Evolutionary conservation across 306 rosid genomes (phyloP).

Genomic region (Malus sieversii): DNA sequence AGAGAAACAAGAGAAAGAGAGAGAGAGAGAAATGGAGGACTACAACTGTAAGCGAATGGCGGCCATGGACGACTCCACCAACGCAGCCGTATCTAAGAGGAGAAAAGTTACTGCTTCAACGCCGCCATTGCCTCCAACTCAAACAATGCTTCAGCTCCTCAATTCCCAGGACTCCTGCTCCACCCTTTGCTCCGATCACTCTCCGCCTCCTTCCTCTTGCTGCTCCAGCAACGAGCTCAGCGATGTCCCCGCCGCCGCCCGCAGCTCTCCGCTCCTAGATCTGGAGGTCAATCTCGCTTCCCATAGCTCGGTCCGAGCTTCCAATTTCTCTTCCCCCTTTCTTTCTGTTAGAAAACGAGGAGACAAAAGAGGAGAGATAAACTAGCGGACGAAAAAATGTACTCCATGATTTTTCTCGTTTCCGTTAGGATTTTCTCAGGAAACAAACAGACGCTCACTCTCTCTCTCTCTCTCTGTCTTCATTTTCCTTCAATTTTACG

Average conservation of each 20-base stretch:
- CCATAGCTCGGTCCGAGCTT: background rate
- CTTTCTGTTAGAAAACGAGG: background rate
- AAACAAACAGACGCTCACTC: background rate
- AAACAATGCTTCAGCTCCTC: background rate
- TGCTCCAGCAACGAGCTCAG: slow-evolving; percentile 35
- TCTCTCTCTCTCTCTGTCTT: background rate
- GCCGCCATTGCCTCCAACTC: background rate
- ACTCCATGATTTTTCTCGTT: background rate
- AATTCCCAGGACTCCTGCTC: background rate
- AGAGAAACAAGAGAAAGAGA: background rate
- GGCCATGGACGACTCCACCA: slow-evolving; percentile 24
- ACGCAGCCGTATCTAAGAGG: slow-evolving; percentile 38
- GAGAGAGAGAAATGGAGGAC: slow-evolving; percentile 24
- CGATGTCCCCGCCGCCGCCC: slow-evolving; percentile 17
- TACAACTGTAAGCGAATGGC: slow-evolving; percentile 39
- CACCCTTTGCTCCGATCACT: slow-evolving; percentile 18
- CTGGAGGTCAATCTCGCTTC: slow-evolving; percentile 45
- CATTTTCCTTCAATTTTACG: background rate
- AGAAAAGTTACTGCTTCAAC: slow-evolving; percentile 23
- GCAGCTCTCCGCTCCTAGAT: slow-evolving; percentile 30
- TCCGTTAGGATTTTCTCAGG: slow-evolving; percentile 17
- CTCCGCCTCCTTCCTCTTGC: slow-evolving; percentile 23
- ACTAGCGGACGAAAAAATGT: background rate
- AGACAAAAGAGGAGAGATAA: background rate
- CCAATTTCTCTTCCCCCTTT: background rate